These are phyloP conservation scores for Macrolepiota dolichaula DNA, from an alignment of 768 basidiomycete species.

Conservation along the genomic window DNA sequence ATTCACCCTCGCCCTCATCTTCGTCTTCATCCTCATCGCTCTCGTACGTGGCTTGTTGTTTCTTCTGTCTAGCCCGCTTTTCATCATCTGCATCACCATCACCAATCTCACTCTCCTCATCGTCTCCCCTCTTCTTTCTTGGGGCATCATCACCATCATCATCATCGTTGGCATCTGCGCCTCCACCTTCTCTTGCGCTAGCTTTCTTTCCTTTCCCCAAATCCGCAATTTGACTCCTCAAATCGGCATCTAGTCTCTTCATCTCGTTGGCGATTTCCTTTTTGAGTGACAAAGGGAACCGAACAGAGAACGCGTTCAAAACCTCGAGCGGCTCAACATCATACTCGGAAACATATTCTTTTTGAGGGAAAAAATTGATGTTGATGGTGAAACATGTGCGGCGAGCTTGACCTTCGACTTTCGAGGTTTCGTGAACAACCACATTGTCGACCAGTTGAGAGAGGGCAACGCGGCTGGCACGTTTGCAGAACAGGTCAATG, in stretches of 20 bases:
- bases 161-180: slow-evolving; percentile 56
- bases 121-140: slow-evolving; percentile 42
- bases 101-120: slow-evolving; percentile 72
- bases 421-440: slow-evolving; percentile 74
- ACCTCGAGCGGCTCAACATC: slow-evolving; percentile 72
- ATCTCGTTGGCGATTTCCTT: slow-evolving; percentile 86
- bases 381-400: slow-evolving; percentile 77
- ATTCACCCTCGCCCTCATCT: slow-evolving; percentile 42
- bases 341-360: slow-evolving; percentile 84
- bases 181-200: slow-evolving; percentile 42
- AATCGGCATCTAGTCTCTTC: slow-evolving; percentile 77
- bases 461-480: slow-evolving; percentile 79
- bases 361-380: slow-evolving; percentile 81
- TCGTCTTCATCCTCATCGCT: slow-evolving; percentile 61
- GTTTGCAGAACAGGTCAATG: slow-evolving; percentile 81
- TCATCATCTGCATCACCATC: slow-evolving; percentile 82
- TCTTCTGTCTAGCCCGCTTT: slow-evolving; percentile 67
- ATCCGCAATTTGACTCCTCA: slow-evolving; percentile 74
- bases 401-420: slow-evolving; percentile 62
- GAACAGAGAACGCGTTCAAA: slow-evolving; percentile 62
- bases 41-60: slow-evolving; percentile 76
- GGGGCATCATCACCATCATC: slow-evolving; percentile 38
- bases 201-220: slow-evolving; percentile 76
- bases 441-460: slow-evolving; percentile 87
- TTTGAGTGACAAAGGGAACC: slow-evolving; percentile 78